A percentile compares a stretch with the other conserved stretches of the same genome.
Conservation (phyloP, 164 flowering plant genomes). For the Warburgia ugandensis region DNA sequence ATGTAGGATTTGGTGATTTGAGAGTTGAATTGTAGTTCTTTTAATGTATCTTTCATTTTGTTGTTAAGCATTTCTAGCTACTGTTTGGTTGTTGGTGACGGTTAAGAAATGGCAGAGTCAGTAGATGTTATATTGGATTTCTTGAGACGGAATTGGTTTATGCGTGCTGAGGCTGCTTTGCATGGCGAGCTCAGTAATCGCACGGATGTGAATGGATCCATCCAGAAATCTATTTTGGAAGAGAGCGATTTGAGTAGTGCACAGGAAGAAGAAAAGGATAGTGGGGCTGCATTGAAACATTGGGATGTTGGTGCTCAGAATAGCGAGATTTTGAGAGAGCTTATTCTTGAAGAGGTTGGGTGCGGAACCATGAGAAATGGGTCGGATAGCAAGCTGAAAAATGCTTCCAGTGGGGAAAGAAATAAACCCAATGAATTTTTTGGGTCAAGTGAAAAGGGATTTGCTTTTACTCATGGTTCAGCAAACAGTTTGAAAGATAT, state of each 20-base stretch:
- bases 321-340: constrained; percentile 48
- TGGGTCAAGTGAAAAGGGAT: constrained; percentile 30
- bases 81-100: constrained; percentile 2
- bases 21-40: too few relatives aligned
- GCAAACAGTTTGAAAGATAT: constrained; percentile 50
- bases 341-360: constrained; percentile 73
- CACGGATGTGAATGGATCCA: constrained; percentile 10
- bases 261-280: constrained; percentile 24
- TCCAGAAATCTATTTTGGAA: constrained; percentile 32
- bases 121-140: constrained; percentile 68
- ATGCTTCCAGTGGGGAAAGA: constrained; percentile 22
- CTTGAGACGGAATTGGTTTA: constrained; percentile 51
- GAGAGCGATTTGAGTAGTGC: constrained; percentile 22
- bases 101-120: constrained; percentile 44
- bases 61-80: too few relatives aligned
- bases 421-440: constrained; percentile 23
- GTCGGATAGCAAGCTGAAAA: constrained; percentile 40
- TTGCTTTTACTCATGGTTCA: constrained; percentile 32
- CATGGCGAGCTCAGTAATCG: constrained; percentile 51
- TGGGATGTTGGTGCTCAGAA: constrained; percentile 16
- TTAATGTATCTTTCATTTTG: too few relatives aligned
- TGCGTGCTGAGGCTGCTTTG: constrained; percentile 80
- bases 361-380: constrained; percentile 49
- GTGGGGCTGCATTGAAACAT: constrained; percentile 11
- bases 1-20: too few relatives aligned